Evolutionary conservation across 192 early-diverging fungal genomes (phyloP).

Genomic region (Coemansia sp.): DNA sequence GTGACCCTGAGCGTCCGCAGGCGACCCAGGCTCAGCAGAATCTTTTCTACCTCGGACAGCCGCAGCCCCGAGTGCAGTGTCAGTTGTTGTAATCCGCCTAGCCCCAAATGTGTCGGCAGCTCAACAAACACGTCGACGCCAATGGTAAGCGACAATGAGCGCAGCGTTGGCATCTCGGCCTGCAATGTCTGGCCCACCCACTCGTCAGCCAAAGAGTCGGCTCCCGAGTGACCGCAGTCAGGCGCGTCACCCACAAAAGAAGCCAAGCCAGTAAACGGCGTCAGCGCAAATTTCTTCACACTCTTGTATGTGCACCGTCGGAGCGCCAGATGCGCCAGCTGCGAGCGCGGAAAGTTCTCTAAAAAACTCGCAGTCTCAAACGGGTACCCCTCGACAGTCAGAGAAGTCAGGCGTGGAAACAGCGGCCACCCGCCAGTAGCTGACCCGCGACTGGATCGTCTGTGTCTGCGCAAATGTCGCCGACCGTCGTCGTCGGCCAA

Average conservation of each 20-base stretch:
- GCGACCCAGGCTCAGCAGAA: conserved; percentile 7
- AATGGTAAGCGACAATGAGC: conserved; percentile 4
- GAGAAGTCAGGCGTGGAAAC: conserved; percentile 26
- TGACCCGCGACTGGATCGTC: background rate
- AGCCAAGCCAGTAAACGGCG: conserved; percentile 5
- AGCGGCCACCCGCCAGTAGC: conserved; percentile 2
- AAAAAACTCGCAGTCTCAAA: conserved; percentile 23
- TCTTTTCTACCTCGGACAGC: conserved; percentile 23
- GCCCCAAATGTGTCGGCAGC: conserved; percentile 6
- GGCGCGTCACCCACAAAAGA: conserved; percentile 9
- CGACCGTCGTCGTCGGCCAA: background rate
- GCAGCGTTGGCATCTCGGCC: background rate
- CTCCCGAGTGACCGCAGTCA: background rate
- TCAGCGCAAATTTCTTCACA: conserved; percentile 11
- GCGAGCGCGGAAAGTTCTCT: conserved; percentile 37
- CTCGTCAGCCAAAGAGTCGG: background rate
- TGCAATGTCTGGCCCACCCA: conserved; percentile 12
- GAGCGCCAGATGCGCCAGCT: conserved; percentile 18
- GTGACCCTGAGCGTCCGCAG: conserved; percentile 14
- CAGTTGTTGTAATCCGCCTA: conserved; percentile 6
- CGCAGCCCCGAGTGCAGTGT: conserved; percentile 18
- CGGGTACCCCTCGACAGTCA: conserved; percentile 22
- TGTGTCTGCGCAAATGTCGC: background rate
- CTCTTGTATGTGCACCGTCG: conserved; percentile 10
- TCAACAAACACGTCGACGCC: background rate